Conservation (phyloP, 257 asterid genomes). For the Euphrasia confusa region DNA sequence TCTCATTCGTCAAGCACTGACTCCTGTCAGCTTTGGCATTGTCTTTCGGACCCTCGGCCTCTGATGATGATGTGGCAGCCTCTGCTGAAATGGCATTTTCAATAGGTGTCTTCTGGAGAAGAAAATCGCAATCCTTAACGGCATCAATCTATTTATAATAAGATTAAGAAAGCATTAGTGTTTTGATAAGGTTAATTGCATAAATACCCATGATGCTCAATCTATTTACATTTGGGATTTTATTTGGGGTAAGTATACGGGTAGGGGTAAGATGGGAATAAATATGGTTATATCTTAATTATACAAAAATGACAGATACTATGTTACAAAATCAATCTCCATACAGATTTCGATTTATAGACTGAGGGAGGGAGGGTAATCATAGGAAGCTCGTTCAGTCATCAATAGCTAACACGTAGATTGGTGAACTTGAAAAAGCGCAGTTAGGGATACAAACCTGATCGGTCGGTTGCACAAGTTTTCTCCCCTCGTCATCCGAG, state of each 20-base stretch:
- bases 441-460: conserved; percentile 40
- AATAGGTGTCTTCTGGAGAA: conserved; percentile 36
- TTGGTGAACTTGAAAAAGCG: conserved; percentile 5
- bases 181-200: not conserved
- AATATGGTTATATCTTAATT: too few species aligned
- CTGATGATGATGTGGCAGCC: conserved; percentile 27
- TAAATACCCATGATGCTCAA: not conserved
- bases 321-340: too few species aligned
- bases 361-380: too few species aligned
- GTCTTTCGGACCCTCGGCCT: conserved; percentile 32
- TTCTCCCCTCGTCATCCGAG: conserved; percentile 25
- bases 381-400: not conserved
- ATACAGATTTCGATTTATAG: too few species aligned
- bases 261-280: too few species aligned
- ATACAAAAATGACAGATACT: too few species aligned
- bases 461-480: conserved; percentile 25
- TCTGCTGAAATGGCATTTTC: conserved; percentile 32
- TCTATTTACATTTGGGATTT: not conserved
- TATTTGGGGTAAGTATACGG: too few species aligned
- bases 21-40: conserved; percentile 32
- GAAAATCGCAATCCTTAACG: conserved; percentile 23
- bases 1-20: conserved; percentile 5
- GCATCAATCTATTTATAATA: not conserved
- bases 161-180: conserved; percentile 3
- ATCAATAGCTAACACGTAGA: conserved; percentile 5